Conservation (phyloP, 495 filamentous ascomycete species). For the Schizothecium vesticola region DNA sequence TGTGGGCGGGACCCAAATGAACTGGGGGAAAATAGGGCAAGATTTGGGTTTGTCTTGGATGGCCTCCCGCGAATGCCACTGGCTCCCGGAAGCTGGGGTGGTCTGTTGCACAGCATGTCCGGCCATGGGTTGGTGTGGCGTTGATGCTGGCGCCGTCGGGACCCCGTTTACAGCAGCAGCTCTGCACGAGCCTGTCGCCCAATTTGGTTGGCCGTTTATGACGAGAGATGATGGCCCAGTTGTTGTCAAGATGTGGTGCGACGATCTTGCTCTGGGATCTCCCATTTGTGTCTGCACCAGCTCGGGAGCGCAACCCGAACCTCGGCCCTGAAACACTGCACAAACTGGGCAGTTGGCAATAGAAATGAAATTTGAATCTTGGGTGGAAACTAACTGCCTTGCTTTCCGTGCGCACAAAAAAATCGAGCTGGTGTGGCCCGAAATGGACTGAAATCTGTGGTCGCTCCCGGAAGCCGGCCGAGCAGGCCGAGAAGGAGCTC, state of each 20-base stretch:
- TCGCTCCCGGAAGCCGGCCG: background rate
- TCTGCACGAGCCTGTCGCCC: background rate
- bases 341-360: background rate
- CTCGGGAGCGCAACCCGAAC: background rate
- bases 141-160: background rate
- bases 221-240: background rate
- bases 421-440: background rate
- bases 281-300: background rate
- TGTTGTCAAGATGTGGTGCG: background rate
- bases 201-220: background rate
- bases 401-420: background rate
- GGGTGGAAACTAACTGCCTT: background rate
- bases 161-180: background rate
- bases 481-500: background rate
- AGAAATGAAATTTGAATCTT: background rate
- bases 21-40: background rate
- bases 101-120: background rate
- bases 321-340: background rate
- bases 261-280: background rate
- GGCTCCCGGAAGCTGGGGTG: background rate
- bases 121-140: background rate
- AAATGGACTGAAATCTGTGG: background rate
- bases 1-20: background rate
- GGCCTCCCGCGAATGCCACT: background rate
- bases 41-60: background rate